Conservation (phyloP, 2,329 filamentous ascomycete species). For the Ceratocystis cacaofunesta region DNA sequence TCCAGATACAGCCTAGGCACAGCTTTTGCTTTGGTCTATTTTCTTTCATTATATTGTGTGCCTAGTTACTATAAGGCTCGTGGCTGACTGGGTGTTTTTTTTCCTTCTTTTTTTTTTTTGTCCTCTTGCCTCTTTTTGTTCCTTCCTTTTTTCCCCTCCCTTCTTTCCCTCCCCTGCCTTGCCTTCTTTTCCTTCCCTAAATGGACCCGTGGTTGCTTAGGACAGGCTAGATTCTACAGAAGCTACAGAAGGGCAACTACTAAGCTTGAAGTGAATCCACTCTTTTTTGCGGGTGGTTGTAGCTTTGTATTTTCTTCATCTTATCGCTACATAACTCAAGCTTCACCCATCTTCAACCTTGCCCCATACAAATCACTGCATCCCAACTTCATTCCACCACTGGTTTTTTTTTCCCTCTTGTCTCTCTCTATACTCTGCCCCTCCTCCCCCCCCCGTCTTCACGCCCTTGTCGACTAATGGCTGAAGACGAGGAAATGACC, state of each 20-base stretch:
- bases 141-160: background rate
- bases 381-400: background rate
- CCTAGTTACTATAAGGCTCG: background rate
- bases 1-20: background rate
- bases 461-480: slow-evolving; percentile 3
- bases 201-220: background rate
- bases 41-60: background rate
- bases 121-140: background rate
- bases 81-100: background rate
- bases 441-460: background rate
- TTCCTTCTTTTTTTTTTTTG: background rate
- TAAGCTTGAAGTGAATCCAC: slow-evolving; percentile 5
- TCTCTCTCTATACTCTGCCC: background rate
- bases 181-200: background rate
- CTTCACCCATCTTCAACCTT: background rate
- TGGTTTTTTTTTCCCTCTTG: background rate
- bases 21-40: background rate
- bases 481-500: slow-evolving; percentile 15
- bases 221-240: background rate
- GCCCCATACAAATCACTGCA: background rate
- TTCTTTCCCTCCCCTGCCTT: background rate
- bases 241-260: background rate
- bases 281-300: slow-evolving; percentile 7
- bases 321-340: slow-evolving; percentile 11
- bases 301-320: slow-evolving; percentile 13